A percentile compares a stretch with the other conserved stretches of the same genome.
These are phyloP conservation scores for Thraustochytrium striatum DNA, from an alignment of 352 stramenopile species.

Conservation along the genomic window DNA sequence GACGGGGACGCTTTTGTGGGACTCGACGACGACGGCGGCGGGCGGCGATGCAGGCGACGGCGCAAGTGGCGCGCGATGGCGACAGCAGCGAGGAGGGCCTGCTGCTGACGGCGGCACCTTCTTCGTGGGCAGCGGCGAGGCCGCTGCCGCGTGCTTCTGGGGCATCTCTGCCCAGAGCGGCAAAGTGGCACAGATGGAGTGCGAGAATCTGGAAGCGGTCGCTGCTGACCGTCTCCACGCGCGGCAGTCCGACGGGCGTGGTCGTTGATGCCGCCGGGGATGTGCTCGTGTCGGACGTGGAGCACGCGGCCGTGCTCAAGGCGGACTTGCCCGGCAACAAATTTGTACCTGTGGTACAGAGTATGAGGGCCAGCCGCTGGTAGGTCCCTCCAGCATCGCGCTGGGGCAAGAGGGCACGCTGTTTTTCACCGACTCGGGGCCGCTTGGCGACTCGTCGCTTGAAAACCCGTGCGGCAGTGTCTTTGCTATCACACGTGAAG, in stretches of 20 bases:
- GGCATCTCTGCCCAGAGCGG: constrained; percentile 67
- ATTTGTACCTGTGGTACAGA: constrained; percentile 69
- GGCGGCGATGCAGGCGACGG: no score
- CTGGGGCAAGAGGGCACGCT: constrained; percentile 58
- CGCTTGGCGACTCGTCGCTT: constrained; percentile 74
- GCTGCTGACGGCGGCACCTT: constrained; percentile 64
- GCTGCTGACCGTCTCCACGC: constrained; percentile 61
- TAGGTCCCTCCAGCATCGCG: constrained; percentile 26
- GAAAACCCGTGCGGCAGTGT: constrained; percentile 69
- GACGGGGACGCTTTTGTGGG: no score
- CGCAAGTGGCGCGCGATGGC: constrained; percentile 64
- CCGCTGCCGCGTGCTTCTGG: background rate
- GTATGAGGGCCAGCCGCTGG: constrained; percentile 73
- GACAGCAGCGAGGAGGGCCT: constrained; percentile 49
- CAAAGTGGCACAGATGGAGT: constrained; percentile 66
- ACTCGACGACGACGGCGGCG: no score
- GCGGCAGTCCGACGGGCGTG: constrained; percentile 66
- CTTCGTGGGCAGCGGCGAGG: background rate
- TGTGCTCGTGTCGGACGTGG: constrained; percentile 68
- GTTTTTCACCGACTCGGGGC: constrained; percentile 76
- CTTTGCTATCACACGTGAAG: constrained; percentile 69
- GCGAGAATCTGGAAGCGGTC: constrained; percentile 59
- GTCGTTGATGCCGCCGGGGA: constrained; percentile 64
- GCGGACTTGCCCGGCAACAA: constrained; percentile 56
- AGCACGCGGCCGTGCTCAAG: constrained; percentile 68